Evolutionary conservation across 1,284 basidiomycete genomes (phyloP), one percentile per base, ranked within the genome.

Genomic region (Tremellales sp.): DNA sequence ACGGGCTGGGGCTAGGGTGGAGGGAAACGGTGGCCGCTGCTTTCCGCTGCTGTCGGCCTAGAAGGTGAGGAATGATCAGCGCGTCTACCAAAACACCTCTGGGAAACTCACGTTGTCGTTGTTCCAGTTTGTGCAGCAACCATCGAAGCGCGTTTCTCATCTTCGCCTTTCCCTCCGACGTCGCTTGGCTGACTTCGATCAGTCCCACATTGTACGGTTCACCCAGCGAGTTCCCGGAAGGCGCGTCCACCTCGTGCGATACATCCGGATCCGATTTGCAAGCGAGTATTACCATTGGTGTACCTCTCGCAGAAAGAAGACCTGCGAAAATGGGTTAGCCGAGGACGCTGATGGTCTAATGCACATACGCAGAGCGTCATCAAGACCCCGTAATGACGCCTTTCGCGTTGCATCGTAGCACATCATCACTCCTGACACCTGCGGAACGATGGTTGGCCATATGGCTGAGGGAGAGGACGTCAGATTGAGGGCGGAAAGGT

Each of bases 121-220:
- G 65, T 44, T 70, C 68, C 2, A 70, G 46, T 22, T 66, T 63
- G 43, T 65, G 68, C 32, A 73, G 37, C 18, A 73, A 43, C 68
- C 69, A 73, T 18, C 68, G 50, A 12, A 73, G 48, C n/a, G 63
- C 65, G 38, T 68, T 70, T 27, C 65, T 46, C 68, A 71, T 72
- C 56, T 73, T 73, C 26, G 61, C 59, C 52, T 68, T 68, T 12
- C 71, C 71, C 35, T 69, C 64, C 2, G 56, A 40, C 8, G 62
- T 59, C 21, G 54, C 46, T 1, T 54, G 60, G 0, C 66, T 66
- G 6, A 71, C 63, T 51, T 73, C 71, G 29, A 73, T 71, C 39
- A 73, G 42, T 5, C 71, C 71, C 19, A 72, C 65, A 43, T 69
- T 68, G 58, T 61, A 66, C 9, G 69, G 66, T 26, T 70, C 61